Base-by-base conservation (phyloP, 805 yeast genomes). In the Saccharomyces kudriavzevii region DNA sequence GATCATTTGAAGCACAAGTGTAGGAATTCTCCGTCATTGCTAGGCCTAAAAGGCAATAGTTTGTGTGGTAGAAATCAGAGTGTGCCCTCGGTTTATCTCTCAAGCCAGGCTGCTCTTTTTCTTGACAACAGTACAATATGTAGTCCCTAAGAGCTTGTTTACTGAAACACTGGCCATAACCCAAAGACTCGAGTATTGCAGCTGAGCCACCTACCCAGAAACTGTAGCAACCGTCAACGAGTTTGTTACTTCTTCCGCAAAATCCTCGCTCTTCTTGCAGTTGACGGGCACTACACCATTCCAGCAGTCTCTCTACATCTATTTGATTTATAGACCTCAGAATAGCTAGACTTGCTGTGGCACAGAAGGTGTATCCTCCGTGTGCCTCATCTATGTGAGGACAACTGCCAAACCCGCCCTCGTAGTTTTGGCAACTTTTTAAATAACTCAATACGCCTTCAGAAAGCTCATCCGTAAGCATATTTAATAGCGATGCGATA, bases 311-410 rank as follows among this genome's bases (percentile, higher is more conserved):
- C 0, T 75, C 81, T 2, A 87, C 54, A 62, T 88, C 72, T 1
- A 80, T 67, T 22, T 68, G 57, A 49, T 71, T 68, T 1, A 78
- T 74, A 27, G 72, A 61, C 5, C 76, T 75, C 28, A 82, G 64
- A 26, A 76, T 75, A 56, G 76, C 78, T 54, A 81, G 71, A 49
- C 82, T 79, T 47, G 85, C 95, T 47, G 87, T 73, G 0, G 92
- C 96, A 73, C 99, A 94, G 68, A 81, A 94, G 0, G 98, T 82
- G 67, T 94, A 95, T 0, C 99, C 99, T 1, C 97, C 99, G 66
- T 94, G 99, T 0, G 98, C 97, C 69, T 94, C 99, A 55, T 81
- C 85, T 4, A 78, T 75, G 20, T 67, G 67, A 0, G 96, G 94
- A 22, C 76, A 75, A 1, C 96, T 96, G 1, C 91, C 89, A 70